Evolutionary conservation across 306 rosid species (phyloP).

Genomic region (Rosa chinensis): DNA sequence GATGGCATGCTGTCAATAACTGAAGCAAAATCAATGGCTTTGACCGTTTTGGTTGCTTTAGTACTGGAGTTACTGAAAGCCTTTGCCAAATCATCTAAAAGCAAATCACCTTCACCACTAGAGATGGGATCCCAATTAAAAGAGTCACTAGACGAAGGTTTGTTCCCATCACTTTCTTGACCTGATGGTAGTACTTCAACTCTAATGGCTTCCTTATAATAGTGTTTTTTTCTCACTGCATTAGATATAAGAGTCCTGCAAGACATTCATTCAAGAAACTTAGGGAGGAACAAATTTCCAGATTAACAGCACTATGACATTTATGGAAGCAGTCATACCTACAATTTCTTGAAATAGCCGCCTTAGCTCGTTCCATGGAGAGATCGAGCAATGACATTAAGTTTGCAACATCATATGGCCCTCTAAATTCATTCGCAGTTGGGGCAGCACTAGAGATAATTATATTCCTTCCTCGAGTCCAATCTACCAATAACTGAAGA

Average conservation of each 20-base stretch:
- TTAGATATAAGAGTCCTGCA: constrained; percentile 70
- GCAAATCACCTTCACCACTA: constrained; percentile 82
- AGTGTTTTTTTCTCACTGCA: constrained; percentile 69
- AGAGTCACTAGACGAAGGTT: constrained; percentile 50
- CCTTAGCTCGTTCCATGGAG: constrained; percentile 74
- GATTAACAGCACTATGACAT: constrained; percentile 10
- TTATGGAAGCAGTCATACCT: constrained; percentile 51
- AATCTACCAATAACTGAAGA: constrained; percentile 73
- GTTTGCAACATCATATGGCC: constrained; percentile 89
- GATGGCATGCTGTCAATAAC: constrained; percentile 53
- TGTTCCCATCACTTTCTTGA: constrained; percentile 40
- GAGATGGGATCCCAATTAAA: constrained; percentile 81
- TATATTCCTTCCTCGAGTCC: constrained; percentile 78
- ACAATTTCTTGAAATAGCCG: constrained; percentile 77
- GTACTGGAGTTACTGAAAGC: constrained; percentile 45
- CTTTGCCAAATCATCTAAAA: constrained; percentile 62
- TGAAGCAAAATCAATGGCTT: constrained; percentile 67
- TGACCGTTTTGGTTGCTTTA: constrained; percentile 48
- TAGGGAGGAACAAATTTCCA: constrained; percentile 15
- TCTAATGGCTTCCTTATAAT: constrained; percentile 70
- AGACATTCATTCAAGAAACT: constrained; percentile 20
- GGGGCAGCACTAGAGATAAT: constrained; percentile 75
- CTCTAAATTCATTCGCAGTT: constrained; percentile 73
- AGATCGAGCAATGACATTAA: constrained; percentile 73
- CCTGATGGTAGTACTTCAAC: constrained; percentile 58